Evolutionary conservation across 352 stramenopile genomes (phyloP), one percentile per base, ranked within the genome.

Genomic region (Phytophthora ramorum): DNA sequence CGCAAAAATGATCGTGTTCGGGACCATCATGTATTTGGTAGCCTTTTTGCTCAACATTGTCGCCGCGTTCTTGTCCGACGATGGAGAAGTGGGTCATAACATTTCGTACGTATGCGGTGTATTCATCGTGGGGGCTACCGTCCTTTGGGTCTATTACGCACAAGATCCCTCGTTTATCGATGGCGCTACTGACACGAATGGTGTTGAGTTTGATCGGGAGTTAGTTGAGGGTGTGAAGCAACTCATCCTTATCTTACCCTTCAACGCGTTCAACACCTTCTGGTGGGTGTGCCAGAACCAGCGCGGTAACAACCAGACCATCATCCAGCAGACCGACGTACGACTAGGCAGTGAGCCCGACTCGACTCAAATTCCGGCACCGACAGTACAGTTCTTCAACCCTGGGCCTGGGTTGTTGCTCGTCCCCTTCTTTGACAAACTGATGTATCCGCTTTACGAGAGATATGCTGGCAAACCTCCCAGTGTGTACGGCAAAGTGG

Each of bases 291-390:
- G 71, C 17, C 81, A 90, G 47, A 80, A 88, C 58, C 81, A 90
- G 65, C 74, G 70, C 7, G 79, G 72, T 51, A 90, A 90, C 70
- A 85, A 85, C 65, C 81, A 90, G 61, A 69, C 76, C 8, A 90
- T 90, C 66, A 82, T 80, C 14, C 81, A 90, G 63, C 81, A 90
- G 56, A 81, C 73, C 4, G 81, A 88, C 54, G 59, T 87, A 35
- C 81, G 79, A 24, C 68, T 81, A 30, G 71, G 58, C 40, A 73
- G 55, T 35, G 58, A 51, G 2, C 43, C 51, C 1, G 56, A 85
- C 41, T 69, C 72, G 50, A 75, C 48, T 13, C 77, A 89, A 49
- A 71, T 89, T 24, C 70, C 80, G 5, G 80, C 74, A 7, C 73
- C 80, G 16, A 81, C 76, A 4, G 63, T 87, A 3, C 75, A 80